Base-by-base conservation (phyloP, 2,329 filamentous ascomycete genomes). In the Alternaria sp. region DNA sequence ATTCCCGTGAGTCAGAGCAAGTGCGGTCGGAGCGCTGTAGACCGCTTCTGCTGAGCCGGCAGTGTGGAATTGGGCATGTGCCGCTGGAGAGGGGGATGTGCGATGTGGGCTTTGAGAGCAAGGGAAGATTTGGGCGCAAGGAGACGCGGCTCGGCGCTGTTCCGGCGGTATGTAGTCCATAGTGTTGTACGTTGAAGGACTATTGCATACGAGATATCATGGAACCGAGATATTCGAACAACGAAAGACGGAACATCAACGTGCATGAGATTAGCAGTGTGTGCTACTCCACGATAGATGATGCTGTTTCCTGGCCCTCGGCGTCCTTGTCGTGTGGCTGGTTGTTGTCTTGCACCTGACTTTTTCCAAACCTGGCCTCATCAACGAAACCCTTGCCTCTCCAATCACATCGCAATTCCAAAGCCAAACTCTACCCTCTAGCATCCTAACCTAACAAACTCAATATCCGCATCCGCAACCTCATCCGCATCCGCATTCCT, bases 401-500 rank as follows among this genome's bases (percentile, higher is more conserved):
- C 17, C 21, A 36, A 48, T 4, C 33, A 24, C 23, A 24, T 21
- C 21, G 37, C 37, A 40, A 21, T 31, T 44, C 41, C 23, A 42
- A 14, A 14, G 7, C 21, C 23, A 33, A n/a, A 46, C 44, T 24
- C 13, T 17, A n/a, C 26, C 44, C 31, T 48, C 44, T 34, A 17
- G 10, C 17, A 46, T 40, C 21, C 42, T 24, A 48, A 7, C 44
- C 31, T 17, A 36, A 23, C 44, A 36, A 48, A 48, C 31, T 48
- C 44, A 48, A 48, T 48, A 48, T 33, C 34, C 24, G 11, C 48
- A 39, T 50, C 33, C 44, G 44, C 44, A 46, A 46, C 44, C 44
- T 46, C 44, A 46, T 46, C 44, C 44, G 44, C 44, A 48, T 48
- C 29, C 44, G 29, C 44, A 48, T 48, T 48, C 21, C 31, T 36